These are phyloP conservation scores for Diaporthe citrichinensis DNA, from an alignment of 2,329 filamentous ascomycete genomes.

Conservation along the genomic window DNA sequence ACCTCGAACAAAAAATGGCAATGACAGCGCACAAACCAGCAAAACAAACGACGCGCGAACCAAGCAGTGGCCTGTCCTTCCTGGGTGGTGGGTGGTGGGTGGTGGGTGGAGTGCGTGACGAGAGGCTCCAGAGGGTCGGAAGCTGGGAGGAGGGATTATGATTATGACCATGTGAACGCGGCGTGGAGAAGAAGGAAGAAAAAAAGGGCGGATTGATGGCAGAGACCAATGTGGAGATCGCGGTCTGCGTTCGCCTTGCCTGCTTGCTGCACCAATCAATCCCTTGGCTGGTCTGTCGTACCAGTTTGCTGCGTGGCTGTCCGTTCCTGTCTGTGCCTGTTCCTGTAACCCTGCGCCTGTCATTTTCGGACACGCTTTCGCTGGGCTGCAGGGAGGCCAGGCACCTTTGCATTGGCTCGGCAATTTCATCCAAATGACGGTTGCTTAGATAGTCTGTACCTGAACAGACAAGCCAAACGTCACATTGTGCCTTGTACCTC, in stretches of 20 bases:
- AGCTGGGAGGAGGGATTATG: conserved; percentile 12
- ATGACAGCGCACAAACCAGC: conserved; percentile 26
- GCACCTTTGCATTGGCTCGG: conserved; percentile 36
- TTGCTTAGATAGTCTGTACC: conserved; percentile 18
- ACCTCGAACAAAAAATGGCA: conserved; percentile 5
- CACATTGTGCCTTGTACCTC: not conserved
- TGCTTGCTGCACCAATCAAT: conserved; percentile 15
- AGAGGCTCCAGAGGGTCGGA: conserved; percentile 24
- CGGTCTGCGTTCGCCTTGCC: conserved; percentile 13
- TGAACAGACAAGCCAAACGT: not conserved
- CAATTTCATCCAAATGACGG: conserved; percentile 30
- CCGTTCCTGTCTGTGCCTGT: not conserved
- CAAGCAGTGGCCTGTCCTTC: conserved; percentile 24
- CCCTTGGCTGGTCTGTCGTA: conserved; percentile 7
- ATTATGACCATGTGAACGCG: conserved; percentile 28
- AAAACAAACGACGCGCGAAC: conserved; percentile 33
- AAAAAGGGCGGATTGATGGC: conserved; percentile 9
- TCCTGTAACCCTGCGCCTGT: conserved; percentile 30
- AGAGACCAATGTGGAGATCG: conserved; percentile 21
- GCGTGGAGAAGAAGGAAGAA: conserved; percentile 30
- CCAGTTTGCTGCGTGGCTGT: not conserved
- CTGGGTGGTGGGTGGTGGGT: conserved; percentile 26
- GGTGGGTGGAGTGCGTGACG: conserved; percentile 35
- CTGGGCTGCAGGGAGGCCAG: conserved; percentile 23
- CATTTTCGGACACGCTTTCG: conserved; percentile 37